Evolutionary conservation across 495 filamentous ascomycete genomes (phyloP), one percentile per base, ranked within the genome.

Genomic region (Penicillium angulare): DNA sequence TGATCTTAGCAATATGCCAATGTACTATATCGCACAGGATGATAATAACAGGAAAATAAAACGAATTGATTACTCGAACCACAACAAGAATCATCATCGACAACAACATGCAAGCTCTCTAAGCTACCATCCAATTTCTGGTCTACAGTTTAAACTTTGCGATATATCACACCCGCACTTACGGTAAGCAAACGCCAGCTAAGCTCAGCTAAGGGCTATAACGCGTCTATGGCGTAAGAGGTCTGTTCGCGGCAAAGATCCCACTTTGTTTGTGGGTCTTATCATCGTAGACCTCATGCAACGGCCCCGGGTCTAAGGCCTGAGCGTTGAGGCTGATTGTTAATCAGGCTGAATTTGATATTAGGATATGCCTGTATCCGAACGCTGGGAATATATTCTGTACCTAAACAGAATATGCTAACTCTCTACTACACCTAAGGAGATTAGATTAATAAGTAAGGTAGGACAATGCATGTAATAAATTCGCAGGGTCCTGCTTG

Each of bases 191-290:
- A 10, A 20, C 38, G 22, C 18, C 38, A 41, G 20, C 38, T 13
- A 10, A 41, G 12, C 38, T 21, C 13, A 41, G 12, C 38, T 21
- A 6, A 18, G 38, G 38, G 20, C 38, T 15, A 12, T 9, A 2
- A 23, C 12, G 47, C 56, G 47, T 35, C 48, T 54, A 34, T 3
- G 20, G 43, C 33, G 27, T 52, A 53, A 39, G 33, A 31, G 12
- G 32, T 49, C 18, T 35, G 31, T 21, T 31, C 16, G 38, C 21
- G 27, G 31, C 21, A 33, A 7, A 31, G 18, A 31, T 16, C 9
- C 15, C n/a, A n/a, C n/a, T n/a, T 32, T 40, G 39, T 53, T 61
- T 64, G 55, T 53, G 40, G 55, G 38, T 48, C 47, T n/a, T 23
- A 3, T 27, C 15, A 21, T n/a, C 22, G 10, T 33, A 49, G 23